Evolutionary conservation across 2,329 filamentous ascomycete genomes (phyloP), one percentile per base, ranked within the genome.

Genomic region (Talaromyces sp.): DNA sequence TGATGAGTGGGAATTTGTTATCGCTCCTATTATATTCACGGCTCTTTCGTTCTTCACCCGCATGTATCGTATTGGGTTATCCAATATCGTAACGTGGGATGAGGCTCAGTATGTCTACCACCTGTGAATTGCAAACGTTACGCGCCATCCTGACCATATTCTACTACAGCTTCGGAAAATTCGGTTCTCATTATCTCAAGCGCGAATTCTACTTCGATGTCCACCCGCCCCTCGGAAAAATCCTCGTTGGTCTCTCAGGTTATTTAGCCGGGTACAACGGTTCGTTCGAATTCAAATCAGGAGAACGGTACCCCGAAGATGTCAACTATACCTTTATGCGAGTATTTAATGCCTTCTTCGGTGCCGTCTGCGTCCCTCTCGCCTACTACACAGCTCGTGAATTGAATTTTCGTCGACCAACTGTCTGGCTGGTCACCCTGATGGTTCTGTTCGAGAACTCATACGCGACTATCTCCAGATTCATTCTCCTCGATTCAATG

Each of bases 361-460:
- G 95, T 67, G 94, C 93, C 67, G 84, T 95, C 67, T 97, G 92
- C 75, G 89, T 99, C 56, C 95, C 95, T 19, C 82, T 99, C 79
- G 94, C 95, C 64, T 99, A 98, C 83, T 98, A 87, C 78, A 99
- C 95, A 43, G 94, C 94, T 39, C 91, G 90, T 73, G 93, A 97
- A 79, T 83, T 99, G 73, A 91, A 93, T 75, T 89, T 98, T 75
- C 89, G 88, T 75, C 88, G 90, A 70, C 89, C 92, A 49, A 90
- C 93, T 59, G 92, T 97, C 70, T 99, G 95, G 95, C 85, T 99
- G 65, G 89, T 98, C 66, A 95, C 93, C 22, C 83, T 98, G 72
- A 97, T 97, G 92, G 93, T 99, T 52, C 87, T 99, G 49, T 99
- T 93, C 83, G 95, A 99, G 80, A 99, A 99, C 84, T 98, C 95